A percentile compares a stretch with the other conserved stretches of the same genome.
phyloP scores from a whole-genome alignment of 2,329 filamentous ascomycete species.

The Didymosphaeria variabile region DNA sequence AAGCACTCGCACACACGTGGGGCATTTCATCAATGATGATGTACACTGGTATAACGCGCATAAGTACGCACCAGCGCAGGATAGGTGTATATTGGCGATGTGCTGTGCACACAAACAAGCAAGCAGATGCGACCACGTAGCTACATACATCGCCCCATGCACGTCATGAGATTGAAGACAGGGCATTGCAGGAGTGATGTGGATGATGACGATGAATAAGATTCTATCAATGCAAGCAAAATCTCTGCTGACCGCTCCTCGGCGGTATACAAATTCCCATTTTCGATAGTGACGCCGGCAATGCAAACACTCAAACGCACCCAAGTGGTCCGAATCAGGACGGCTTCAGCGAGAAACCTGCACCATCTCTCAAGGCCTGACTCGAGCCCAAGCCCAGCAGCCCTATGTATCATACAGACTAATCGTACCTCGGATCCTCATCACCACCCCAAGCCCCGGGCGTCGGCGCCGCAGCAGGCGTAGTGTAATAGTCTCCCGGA shows the following conservation, averaged over 20 bases:
- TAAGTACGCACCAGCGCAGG: too few species aligned
- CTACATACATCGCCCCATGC: too few species aligned
- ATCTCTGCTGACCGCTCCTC: not conserved
- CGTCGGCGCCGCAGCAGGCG: conserved; percentile 64
- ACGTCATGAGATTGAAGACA: too few species aligned
- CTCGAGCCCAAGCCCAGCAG: not conserved
- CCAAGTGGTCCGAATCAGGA: not conserved
- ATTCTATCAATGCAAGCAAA: too few species aligned
- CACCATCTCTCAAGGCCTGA: not conserved
- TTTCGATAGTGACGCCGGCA: not conserved
- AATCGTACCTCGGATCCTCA: conserved; percentile 34
- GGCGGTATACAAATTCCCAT: not conserved
- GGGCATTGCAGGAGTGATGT: too few species aligned
- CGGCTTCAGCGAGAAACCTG: not conserved
- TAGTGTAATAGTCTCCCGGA: conserved; percentile 45
- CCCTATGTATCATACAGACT: conserved; percentile 10
- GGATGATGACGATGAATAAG: too few species aligned
- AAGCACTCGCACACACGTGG: too few species aligned
- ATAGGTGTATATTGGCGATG: too few species aligned
- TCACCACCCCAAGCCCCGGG: conserved; percentile 57
- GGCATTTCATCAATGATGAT: too few species aligned
- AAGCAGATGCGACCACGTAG: too few species aligned
- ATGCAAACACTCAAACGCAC: not conserved
- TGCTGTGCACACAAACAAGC: too few species aligned
- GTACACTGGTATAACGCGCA: too few species aligned